phyloP scores from a whole-genome alignment of 2,329 filamentous ascomycete genomes.

The Talaromyces sp. region DNA sequence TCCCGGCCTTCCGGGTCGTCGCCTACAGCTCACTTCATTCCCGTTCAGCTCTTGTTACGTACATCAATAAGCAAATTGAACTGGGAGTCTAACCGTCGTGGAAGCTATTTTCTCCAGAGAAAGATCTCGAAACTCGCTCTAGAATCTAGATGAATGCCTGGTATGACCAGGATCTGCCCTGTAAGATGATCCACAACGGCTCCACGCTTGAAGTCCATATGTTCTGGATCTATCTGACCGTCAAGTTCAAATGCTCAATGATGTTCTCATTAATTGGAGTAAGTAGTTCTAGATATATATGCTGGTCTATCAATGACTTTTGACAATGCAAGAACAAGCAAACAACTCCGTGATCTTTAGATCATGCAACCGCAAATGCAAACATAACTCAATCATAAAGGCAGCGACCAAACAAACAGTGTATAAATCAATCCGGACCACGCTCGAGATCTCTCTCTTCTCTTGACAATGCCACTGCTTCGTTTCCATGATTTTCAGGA shows the following conservation, averaged over 20 bases:
- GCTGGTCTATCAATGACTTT: background rate
- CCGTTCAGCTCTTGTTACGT: background rate
- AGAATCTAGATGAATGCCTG: background rate
- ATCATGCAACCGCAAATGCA: conserved; percentile 3
- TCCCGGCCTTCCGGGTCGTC: background rate
- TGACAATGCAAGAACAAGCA: background rate
- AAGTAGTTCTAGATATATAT: background rate
- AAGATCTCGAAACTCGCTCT: background rate
- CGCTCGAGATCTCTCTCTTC: conserved; percentile 7
- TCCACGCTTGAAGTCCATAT: background rate
- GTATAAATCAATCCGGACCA: background rate
- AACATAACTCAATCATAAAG: background rate
- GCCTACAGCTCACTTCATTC: background rate
- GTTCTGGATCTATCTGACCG: background rate
- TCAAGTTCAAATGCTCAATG: background rate
- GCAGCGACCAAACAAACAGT: background rate
- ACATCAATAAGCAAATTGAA: background rate
- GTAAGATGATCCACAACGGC: conserved; percentile 6
- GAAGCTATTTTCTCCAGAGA: background rate
- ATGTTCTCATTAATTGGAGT: background rate
- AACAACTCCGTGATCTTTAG: background rate
- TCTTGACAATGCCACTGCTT: background rate
- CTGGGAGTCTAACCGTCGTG: background rate
- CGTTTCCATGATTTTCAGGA: background rate
- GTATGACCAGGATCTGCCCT: background rate